Conservation (phyloP, 352 stramenopile species). For the Phytophthora constricta region DNA sequence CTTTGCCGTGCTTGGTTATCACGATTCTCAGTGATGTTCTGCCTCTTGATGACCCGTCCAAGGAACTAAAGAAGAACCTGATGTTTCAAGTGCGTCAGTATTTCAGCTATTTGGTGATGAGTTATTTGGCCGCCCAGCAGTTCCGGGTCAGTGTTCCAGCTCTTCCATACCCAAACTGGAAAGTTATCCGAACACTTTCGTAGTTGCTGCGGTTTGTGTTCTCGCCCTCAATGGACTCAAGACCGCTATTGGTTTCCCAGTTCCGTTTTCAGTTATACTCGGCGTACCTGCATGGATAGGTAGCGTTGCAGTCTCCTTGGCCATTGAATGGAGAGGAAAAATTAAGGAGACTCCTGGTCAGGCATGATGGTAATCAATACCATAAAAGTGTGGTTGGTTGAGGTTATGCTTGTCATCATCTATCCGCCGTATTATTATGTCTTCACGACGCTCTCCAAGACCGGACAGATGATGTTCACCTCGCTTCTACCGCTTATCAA, state of each 20-base stretch:
- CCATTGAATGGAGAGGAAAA: not conserved
- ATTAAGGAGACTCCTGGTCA: not conserved
- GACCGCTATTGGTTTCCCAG: constrained; percentile 3
- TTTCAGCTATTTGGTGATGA: not conserved
- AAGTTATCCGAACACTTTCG: not conserved
- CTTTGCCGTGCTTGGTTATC: not conserved
- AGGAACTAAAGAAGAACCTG: not conserved
- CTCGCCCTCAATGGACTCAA: not conserved
- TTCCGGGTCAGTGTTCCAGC: not conserved
- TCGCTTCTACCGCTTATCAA: constrained; percentile 28
- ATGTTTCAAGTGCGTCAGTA: not conserved
- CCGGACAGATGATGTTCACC: constrained; percentile 12
- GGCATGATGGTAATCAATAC: not conserved
- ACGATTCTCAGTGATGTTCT: constrained; percentile 1
- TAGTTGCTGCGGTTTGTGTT: constrained; percentile 5
- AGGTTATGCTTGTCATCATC: constrained; percentile 9
- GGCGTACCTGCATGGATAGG: constrained; percentile 3
- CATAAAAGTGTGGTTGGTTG: not conserved
- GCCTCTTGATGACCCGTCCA: not conserved
- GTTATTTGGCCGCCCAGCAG: not conserved
- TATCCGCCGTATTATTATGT: constrained; percentile 26
- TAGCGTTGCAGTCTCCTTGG: not conserved
- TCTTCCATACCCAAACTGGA: not conserved
- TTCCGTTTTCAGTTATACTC: constrained; percentile 12
- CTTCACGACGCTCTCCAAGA: constrained; percentile 14